phyloP scores from a whole-genome alignment of 2,329 filamentous ascomycete genomes.

The Fusarium chaquense region DNA sequence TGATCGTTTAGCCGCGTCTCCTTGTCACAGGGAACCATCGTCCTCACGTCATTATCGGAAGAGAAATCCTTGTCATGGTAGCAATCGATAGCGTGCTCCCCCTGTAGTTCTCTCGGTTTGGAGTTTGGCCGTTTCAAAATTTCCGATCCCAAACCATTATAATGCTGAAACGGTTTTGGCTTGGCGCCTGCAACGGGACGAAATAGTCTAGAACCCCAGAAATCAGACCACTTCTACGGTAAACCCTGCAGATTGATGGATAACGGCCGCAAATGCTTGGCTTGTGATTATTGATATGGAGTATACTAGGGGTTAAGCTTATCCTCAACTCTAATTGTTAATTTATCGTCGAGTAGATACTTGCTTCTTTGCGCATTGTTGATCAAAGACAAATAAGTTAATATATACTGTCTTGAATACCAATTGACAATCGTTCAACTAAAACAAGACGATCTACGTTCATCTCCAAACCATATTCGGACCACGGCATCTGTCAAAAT shows the following conservation, averaged over 20 bases:
- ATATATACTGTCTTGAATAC: not conserved
- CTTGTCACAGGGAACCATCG: not conserved
- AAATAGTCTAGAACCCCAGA: not conserved
- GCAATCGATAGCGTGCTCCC: not conserved
- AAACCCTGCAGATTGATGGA: not conserved
- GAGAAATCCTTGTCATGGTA: not conserved
- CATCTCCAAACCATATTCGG: too few relatives aligned
- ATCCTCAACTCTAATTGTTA: not conserved
- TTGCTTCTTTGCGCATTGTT: not conserved
- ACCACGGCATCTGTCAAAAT: not conserved
- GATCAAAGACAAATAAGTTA: not conserved
- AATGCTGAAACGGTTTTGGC: slow-evolving; percentile 3
- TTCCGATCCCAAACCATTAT: not conserved
- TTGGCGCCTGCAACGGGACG: slow-evolving; percentile 4
- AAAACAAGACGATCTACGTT: not conserved
- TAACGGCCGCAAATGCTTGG: not conserved
- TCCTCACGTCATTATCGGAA: not conserved
- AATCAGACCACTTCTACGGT: not conserved
- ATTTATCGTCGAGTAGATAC: not conserved
- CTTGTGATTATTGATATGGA: not conserved
- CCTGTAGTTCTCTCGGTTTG: not conserved
- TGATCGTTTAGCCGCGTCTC: not conserved
- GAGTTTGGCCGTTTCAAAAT: not conserved
- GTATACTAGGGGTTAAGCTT: not conserved
- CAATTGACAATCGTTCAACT: accelerated